Evolutionary conservation across 768 basidiomycete species (phyloP).

Genomic region (Pleurotus salmoneostramineus): DNA sequence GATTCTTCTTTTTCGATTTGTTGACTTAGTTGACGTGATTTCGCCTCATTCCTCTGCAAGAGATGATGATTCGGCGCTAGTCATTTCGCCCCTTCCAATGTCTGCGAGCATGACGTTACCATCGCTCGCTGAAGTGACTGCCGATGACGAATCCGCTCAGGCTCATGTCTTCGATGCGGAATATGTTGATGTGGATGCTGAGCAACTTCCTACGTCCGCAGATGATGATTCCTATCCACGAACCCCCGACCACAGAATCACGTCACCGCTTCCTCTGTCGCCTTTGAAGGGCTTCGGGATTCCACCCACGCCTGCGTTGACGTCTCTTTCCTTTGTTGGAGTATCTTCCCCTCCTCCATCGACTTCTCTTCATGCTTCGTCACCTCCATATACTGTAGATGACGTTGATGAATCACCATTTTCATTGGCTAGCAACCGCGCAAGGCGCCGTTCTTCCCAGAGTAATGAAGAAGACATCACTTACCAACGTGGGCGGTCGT

Average conservation of each 20-base stretch:
- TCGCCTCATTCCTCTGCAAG: neutral
- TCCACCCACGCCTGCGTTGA: neutral
- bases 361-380: neutral
- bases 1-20: neutral
- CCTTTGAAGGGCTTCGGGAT: neutral
- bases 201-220: neutral
- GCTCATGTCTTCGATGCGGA: no score
- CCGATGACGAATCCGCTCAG: neutral
- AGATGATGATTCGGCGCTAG: conserved; percentile 1
- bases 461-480: neutral
- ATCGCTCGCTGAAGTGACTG: neutral
- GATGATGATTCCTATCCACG: neutral
- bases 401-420: no score
- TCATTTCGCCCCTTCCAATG: conserved; percentile 1
- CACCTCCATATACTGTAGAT: neutral
- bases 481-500: neutral
- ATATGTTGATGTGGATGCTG: neutral
- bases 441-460: no score
- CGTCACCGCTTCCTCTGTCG: neutral
- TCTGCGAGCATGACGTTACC: neutral
- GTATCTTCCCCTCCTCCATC: neutral
- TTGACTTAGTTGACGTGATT: neutral
- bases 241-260: neutral
- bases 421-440: no score
- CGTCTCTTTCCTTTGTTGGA: neutral